phyloP scores from a whole-genome alignment of 768 basidiomycete species.

The Auricularia sp. region DNA sequence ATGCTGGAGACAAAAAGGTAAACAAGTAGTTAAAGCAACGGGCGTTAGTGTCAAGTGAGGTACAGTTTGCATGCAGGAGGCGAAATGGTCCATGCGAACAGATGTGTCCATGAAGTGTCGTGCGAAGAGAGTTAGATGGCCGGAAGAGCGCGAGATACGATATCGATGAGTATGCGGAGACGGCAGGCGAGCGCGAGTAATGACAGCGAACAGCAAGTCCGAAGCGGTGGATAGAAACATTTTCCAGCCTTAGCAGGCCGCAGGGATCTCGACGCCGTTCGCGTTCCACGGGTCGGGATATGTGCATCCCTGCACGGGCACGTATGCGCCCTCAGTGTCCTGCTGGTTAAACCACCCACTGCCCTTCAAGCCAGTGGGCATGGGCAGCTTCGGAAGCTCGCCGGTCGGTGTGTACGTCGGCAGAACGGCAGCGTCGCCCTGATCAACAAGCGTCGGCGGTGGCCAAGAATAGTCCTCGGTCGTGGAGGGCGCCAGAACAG shows the following conservation, averaged over 20 bases:
- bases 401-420: conserved; percentile 27
- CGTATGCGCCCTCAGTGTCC: neutral
- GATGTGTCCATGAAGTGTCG: too few species aligned
- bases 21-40: too few species aligned
- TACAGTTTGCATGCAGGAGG: too few species aligned
- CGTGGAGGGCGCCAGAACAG: conserved; percentile 14
- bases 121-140: too few species aligned
- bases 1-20: too few species aligned
- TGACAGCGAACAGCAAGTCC: too few species aligned
- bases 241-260: neutral
- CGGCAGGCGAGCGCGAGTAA: too few species aligned
- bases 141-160: too few species aligned
- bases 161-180: too few species aligned
- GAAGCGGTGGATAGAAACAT: too few species aligned
- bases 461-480: conserved; percentile 6
- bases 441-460: conserved; percentile 1
- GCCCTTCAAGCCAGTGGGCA: conserved; percentile 10
- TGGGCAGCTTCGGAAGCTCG: conserved; percentile 21
- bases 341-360: neutral
- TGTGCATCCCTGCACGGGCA: neutral
- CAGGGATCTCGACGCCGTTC: neutral
- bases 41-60: too few species aligned
- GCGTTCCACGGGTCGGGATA: neutral
- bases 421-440: conserved; percentile 9
- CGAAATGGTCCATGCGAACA: too few species aligned